Percentiles rank a stretch among this genome's conserved stretches.
Evolutionary conservation across 2,329 filamentous ascomycete genomes (phyloP).

Genomic region (Volutella citrinella): DNA sequence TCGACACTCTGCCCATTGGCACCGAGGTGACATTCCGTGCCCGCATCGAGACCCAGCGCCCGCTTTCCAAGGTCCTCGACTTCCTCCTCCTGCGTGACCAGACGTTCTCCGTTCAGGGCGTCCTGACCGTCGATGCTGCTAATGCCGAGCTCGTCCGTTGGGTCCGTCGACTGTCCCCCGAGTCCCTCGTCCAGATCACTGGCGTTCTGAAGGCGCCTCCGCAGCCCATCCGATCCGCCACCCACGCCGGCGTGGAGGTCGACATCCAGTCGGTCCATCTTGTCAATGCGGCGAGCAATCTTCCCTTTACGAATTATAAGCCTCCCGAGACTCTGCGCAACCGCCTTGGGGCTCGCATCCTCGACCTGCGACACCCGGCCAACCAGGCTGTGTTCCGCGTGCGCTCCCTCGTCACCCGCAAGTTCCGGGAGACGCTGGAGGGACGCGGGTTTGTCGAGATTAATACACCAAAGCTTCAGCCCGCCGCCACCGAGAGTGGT

Average conservation of each 20-base stretch:
- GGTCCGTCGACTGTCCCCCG: conserved; percentile 77
- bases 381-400: conserved; percentile 88
- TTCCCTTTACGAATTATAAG: conserved; percentile 54
- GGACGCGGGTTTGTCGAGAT: conserved; percentile 83
- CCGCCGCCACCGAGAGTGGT: conserved; percentile 85
- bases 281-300: conserved; percentile 47
- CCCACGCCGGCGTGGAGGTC: conserved; percentile 74
- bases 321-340: conserved; percentile 65
- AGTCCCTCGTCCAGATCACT: conserved; percentile 74
- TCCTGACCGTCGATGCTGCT: conserved; percentile 48
- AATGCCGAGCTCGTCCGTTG: conserved; percentile 76
- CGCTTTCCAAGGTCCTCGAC: conserved; percentile 77
- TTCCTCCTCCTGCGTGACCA: conserved; percentile 87
- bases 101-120: conserved; percentile 78
- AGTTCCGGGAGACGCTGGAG: conserved; percentile 76
- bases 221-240: conserved; percentile 71
- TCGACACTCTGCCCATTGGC: conserved; percentile 35
- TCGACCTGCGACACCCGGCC: conserved; percentile 81
- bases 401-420: conserved; percentile 73
- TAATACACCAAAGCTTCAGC: conserved; percentile 88
- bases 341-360: conserved; percentile 73
- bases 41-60: conserved; percentile 61
- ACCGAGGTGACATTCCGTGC: conserved; percentile 41
- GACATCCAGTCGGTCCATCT: conserved; percentile 57
- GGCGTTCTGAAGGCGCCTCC: conserved; percentile 72